Conservation (phyloP, 805 yeast species). For the Yarrowia phangngaensis region DNA sequence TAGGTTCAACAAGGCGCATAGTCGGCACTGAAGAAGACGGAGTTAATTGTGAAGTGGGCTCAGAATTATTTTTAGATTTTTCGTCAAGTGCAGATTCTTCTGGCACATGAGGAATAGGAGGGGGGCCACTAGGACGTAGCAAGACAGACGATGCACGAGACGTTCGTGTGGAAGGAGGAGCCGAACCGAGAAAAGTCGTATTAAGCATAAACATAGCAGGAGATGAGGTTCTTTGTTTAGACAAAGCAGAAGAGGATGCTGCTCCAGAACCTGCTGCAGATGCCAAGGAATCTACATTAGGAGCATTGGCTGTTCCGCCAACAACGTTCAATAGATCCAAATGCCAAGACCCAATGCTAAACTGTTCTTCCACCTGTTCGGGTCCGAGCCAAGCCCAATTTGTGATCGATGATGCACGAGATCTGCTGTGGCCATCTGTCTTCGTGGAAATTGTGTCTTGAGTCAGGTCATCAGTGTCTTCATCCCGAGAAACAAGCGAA, state of each 20-base stretch:
- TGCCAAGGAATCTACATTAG: slow-evolving; percentile 1
- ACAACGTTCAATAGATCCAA: slow-evolving; percentile 18
- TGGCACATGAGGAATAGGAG: neutral
- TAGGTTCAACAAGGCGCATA: neutral
- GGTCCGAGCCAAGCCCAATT: slow-evolving; percentile 25
- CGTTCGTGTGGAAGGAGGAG: slow-evolving; percentile 13
- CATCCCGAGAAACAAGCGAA: slow-evolving; percentile 17
- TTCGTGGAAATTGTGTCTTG: no score
- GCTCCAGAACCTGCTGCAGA: neutral
- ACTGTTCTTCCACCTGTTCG: slow-evolving; percentile 21
- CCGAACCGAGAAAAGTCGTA: slow-evolving; percentile 15
- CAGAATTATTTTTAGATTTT: neutral
- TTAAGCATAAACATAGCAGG: slow-evolving; percentile 26
- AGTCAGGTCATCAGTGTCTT: no score
- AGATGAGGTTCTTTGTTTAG: slow-evolving; percentile 12
- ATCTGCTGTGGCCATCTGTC: neutral
- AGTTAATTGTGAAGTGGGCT: neutral
- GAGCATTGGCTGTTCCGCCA: neutral
- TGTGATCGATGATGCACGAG: slow-evolving; percentile 16
- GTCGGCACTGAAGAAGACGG: slow-evolving; percentile 22
- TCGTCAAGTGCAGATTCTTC: neutral
- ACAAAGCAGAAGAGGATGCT: no score
- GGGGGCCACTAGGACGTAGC: neutral
- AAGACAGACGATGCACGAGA: slow-evolving; percentile 13
- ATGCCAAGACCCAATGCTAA: slow-evolving; percentile 10